phyloP scores from a whole-genome alignment of 768 basidiomycete species.

The Lentinula boryana region DNA sequence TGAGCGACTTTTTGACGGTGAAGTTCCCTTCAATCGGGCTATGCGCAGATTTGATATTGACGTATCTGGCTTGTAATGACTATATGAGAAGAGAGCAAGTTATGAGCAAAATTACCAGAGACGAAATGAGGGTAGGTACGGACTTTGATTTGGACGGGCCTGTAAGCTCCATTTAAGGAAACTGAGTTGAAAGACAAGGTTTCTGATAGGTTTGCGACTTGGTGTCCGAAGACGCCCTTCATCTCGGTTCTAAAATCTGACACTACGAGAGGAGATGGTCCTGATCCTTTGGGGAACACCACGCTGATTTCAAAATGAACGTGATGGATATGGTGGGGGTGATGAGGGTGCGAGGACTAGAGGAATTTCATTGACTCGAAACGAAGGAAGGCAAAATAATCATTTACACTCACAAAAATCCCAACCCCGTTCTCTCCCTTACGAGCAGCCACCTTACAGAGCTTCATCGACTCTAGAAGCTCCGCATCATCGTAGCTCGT shows the following conservation, averaged over 20 bases:
- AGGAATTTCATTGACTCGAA: not conserved
- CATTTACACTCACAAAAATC: slow-evolving; percentile 25
- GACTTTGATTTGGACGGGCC: slow-evolving; percentile 21
- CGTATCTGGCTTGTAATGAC: slow-evolving; percentile 22
- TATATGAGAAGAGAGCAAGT: slow-evolving; percentile 6
- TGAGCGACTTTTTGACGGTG: slow-evolving; percentile 20
- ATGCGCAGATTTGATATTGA: slow-evolving; percentile 23
- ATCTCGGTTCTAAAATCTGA: slow-evolving; percentile 21
- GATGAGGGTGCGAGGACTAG: slow-evolving; percentile 11
- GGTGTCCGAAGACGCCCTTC: slow-evolving; percentile 19
- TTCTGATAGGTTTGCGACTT: slow-evolving; percentile 20
- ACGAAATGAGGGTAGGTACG: slow-evolving; percentile 1
- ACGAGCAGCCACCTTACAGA: slow-evolving; percentile 21
- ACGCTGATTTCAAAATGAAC: slow-evolving; percentile 22
- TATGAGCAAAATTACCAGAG: not conserved
- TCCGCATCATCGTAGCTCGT: slow-evolving; percentile 19
- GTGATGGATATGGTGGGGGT: slow-evolving; percentile 8
- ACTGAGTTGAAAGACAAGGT: slow-evolving; percentile 21
- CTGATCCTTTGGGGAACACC: slow-evolving; percentile 19
- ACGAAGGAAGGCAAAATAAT: not conserved
- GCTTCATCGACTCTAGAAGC: slow-evolving; percentile 19
- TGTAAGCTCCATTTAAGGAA: slow-evolving; percentile 16
- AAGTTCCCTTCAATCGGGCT: slow-evolving; percentile 30
- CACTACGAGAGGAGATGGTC: slow-evolving; percentile 15
- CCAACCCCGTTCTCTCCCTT: slow-evolving; percentile 27